A percentile compares a stretch with the other conserved stretches of the same genome.
phyloP scores from a whole-genome alignment of 805 yeast species.

The Yueomyces sinensis region DNA sequence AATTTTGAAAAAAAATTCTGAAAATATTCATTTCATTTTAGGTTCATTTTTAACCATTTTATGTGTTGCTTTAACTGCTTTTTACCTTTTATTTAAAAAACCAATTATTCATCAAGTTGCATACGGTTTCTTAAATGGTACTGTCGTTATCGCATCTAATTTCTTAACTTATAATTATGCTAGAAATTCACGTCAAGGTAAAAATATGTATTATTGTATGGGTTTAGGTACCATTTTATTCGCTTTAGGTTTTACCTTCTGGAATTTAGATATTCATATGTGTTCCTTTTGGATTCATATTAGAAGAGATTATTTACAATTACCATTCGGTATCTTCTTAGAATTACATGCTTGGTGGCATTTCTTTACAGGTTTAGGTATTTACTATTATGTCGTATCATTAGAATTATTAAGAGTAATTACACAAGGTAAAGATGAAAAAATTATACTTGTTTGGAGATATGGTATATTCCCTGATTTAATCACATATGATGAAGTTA shows the following conservation, averaged over 20 bases:
- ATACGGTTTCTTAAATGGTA: conserved; percentile 66
- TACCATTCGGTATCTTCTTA: conserved; percentile 69
- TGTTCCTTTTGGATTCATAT: conserved; percentile 45
- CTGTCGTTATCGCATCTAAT: conserved; percentile 51
- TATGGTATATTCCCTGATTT: conserved; percentile 48
- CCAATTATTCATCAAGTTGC: conserved; percentile 85
- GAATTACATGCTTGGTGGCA: conserved; percentile 99
- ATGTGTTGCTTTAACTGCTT: conserved; percentile 49
- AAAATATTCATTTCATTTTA: conserved; percentile 21
- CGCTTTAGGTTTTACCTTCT: conserved; percentile 60
- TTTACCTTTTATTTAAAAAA: conserved; percentile 60
- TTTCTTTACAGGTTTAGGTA: conserved; percentile 71
- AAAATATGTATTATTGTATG: conserved; percentile 43
- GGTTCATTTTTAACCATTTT: conserved; percentile 37
- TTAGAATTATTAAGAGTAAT: conserved; percentile 63
- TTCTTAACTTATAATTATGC: conserved; percentile 40
- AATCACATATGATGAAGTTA: conserved; percentile 5
- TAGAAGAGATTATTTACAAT: conserved; percentile 55
- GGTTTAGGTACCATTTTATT: conserved; percentile 48
- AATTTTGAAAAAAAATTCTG: conserved; percentile 1
- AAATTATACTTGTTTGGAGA: conserved; percentile 45
- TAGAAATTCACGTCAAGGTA: conserved; percentile 31
- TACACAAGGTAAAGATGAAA: conserved; percentile 41
- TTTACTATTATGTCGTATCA: conserved; percentile 71
- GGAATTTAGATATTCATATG: conserved; percentile 82